Conservation (phyloP, 495 filamentous ascomycete species). For the Schizothecium vesticola region DNA sequence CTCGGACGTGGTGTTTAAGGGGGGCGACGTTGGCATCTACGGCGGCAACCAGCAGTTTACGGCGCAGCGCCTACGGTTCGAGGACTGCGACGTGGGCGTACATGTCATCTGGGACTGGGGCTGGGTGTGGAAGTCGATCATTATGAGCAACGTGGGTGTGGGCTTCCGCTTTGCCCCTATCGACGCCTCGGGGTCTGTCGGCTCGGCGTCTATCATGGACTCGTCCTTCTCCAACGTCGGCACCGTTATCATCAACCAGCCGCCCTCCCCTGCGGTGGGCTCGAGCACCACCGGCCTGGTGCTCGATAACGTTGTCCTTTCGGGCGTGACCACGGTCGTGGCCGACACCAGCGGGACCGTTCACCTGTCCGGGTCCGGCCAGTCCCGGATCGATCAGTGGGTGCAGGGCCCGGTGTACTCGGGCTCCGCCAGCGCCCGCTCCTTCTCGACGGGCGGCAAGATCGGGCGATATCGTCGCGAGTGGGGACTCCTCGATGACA, state of each 20-base stretch:
- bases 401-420: slow-evolving; percentile 3
- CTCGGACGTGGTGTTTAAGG: slow-evolving; percentile 71
- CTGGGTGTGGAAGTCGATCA: slow-evolving; percentile 71
- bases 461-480: too few relatives aligned
- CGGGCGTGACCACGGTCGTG: too few relatives aligned
- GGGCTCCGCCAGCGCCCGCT: slow-evolving; percentile 53
- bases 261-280: too few relatives aligned
- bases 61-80: slow-evolving; percentile 55
- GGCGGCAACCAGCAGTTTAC: slow-evolving; percentile 58
- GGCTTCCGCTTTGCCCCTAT: too few relatives aligned
- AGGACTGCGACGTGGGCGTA: slow-evolving; percentile 72
- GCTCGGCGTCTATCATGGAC: slow-evolving; percentile 71
- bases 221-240: slow-evolving; percentile 55
- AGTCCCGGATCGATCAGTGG: slow-evolving; percentile 2
- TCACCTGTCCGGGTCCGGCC: slow-evolving; percentile 30
- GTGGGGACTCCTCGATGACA: too few relatives aligned
- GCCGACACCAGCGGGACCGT: slow-evolving; percentile 33
- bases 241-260: slow-evolving; percentile 58
- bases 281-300: too few relatives aligned
- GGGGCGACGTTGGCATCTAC: slow-evolving; percentile 67
- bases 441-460: slow-evolving; percentile 57
- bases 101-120: slow-evolving; percentile 86
- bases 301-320: too few relatives aligned
- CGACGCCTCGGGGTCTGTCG: too few relatives aligned
- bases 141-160: slow-evolving; percentile 64